Base-by-base conservation (phyloP, 2,329 filamentous ascomycete genomes). In the Fusarium musae region DNA sequence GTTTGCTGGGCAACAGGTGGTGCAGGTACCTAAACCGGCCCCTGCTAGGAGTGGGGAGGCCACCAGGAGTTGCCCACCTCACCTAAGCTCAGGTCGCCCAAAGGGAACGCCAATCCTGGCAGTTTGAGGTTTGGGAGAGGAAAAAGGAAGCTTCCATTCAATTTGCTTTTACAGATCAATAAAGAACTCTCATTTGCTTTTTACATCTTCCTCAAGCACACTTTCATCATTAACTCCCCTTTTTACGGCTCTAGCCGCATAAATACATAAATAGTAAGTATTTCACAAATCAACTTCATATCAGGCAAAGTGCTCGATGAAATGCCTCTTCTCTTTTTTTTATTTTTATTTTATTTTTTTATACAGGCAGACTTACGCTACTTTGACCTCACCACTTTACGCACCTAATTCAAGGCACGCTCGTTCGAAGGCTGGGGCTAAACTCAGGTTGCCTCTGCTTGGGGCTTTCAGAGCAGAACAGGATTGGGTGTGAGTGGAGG, bases 371-470 rank as follows among this genome's bases (percentile, higher is more conserved):
- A 56, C 36, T 49, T 72, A 64, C 63, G 49, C 52, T 67, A 57
- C 59, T 49, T 72, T 69, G 59, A 62, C 72, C 72, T 74, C 72
- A 73, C 46, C 66, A 70, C 61, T 66, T 30, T 36, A 28, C 42
- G 63, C 36, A 69, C 43, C 59, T 67, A 66, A 75, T 72, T 58
- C 74, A 77, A 74, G 68, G 67, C 56, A 76, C 72, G 66, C 59
- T 75, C 53, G 49, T 69, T 69, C 49, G 68, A 71, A 65, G 73
- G 72, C 61, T 73, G 67, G 73, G 50, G n/a, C 42, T 61, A 69
- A 64, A 72, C 63, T 63, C 40, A 72, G 47, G 70, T 66, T 65
- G 68, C 61, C 59, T 64, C 52, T 68, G 65, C 54, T 75, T 68
- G 70, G 49, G 59, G 68, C 47, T 42, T 64, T 69, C 61, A 54